phyloP scores from a whole-genome alignment of 805 yeast species.

The Candida insectorum region DNA sequence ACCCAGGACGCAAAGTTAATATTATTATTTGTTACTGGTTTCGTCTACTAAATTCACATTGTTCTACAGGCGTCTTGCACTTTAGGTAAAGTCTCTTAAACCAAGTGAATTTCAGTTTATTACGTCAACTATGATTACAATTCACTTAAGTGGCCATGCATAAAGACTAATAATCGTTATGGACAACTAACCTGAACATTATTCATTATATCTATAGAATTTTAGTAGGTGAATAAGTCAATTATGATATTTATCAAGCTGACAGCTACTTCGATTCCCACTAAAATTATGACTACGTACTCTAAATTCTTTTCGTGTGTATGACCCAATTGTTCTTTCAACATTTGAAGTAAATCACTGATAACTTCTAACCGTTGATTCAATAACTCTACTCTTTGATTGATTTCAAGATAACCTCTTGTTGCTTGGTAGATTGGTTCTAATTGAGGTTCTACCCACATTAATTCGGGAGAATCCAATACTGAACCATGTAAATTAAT shows the following conservation, averaged over 20 bases:
- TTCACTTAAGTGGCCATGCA: too few species aligned
- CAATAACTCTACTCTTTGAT: conserved; percentile 84
- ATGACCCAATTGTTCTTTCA: conserved; percentile 95
- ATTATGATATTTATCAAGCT: conserved; percentile 77
- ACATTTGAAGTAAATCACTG: conserved; percentile 88
- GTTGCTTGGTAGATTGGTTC: conserved; percentile 98
- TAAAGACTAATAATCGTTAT: too few species aligned
- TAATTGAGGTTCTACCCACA: conserved; percentile 98
- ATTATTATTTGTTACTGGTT: too few species aligned
- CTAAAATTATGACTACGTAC: conserved; percentile 83
- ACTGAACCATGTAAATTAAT: conserved; percentile 84
- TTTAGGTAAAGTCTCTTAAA: too few species aligned
- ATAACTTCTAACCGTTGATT: conserved; percentile 94
- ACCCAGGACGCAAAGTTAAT: too few species aligned
- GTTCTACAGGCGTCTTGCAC: too few species aligned
- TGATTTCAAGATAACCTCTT: conserved; percentile 91
- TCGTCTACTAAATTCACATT: too few species aligned
- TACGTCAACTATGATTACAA: too few species aligned
- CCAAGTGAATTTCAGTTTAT: too few species aligned
- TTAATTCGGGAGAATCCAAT: conserved; percentile 91
- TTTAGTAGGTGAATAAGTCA: conserved; percentile 41
- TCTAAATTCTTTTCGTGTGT: conserved; percentile 89
- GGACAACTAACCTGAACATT: too few species aligned
- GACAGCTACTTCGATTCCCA: conserved; percentile 88
- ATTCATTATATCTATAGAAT: too few species aligned